Base-by-base conservation (phyloP, 1,139 yeast genomes). In the Pichia sp. region DNA sequence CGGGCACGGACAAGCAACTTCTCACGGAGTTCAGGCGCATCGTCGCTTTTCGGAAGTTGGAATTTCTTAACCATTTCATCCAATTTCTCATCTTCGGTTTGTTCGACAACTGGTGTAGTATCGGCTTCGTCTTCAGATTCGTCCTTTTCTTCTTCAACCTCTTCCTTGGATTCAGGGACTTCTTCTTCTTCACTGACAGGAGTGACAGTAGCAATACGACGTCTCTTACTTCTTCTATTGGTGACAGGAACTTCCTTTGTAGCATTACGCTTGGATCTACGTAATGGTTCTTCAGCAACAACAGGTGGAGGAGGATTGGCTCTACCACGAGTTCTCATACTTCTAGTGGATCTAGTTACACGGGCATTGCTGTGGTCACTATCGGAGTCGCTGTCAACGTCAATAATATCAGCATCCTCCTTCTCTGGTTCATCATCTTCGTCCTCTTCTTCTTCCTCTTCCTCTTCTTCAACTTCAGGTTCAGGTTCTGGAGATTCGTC, bases 401-500 rank as follows among this genome's bases (percentile, higher is more conserved):
- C 37, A 19, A n/a, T 20, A 38, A 12, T 38, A 27, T 15, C 35
- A 3, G 19, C 34, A 14, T 21, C 22, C 20, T 34, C 30, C 2
- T 36, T 35, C 7, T 30, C 46, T 10, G 38, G 12, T 42, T 54
- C 21, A 40, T 22, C 43, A 19, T 33, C 32, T 24, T 40, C 37
- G 8, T 32, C 36, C 22, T 19, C 17, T 6, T 40, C 50, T 8
- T 31, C 40, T 15, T 47, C 47, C 7, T n/a, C 14, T 7, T 35
- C 44, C 12, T 24, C 37, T 7, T 40, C 45, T 1, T 31, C 40
- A n/a, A 34, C 42, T 2, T 33, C 28, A 31, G 20, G 31, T 15
- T 9, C 34, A 22, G 9, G 10, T 32, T 24, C 27, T 7, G 18
- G 18, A 19, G 17, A 14, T 18, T 35, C 24, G 14, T 21, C 32